Percentiles rank a stretch among this genome's conserved stretches.
These are phyloP conservation scores for Fusarium sp. DNA, from an alignment of 2,329 filamentous ascomycete genomes.

Conservation along the genomic window DNA sequence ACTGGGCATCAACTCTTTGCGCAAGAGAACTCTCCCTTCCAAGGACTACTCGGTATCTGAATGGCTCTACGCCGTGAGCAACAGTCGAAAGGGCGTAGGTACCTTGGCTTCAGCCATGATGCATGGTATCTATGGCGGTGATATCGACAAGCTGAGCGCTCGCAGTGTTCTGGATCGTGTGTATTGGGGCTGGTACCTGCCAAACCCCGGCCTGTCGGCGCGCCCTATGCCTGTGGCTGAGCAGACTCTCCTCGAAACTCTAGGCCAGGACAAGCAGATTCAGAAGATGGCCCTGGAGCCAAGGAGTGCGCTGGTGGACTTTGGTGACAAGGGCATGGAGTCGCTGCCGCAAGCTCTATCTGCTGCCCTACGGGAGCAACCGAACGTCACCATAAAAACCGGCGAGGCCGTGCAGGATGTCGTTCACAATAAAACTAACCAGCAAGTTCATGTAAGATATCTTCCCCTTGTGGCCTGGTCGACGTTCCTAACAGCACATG, in stretches of 20 bases:
- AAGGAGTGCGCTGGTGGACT: conserved; percentile 49
- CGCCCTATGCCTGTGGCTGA: conserved; percentile 53
- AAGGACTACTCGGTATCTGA: conserved; percentile 51
- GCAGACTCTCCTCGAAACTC: conserved; percentile 41
- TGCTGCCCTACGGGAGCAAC: conserved; percentile 58
- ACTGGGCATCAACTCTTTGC: conserved; percentile 39
- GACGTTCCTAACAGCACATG: neutral
- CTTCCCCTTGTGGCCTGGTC: neutral
- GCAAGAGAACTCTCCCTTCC: conserved; percentile 30
- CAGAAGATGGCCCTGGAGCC: conserved; percentile 46
- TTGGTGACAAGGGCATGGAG: conserved; percentile 67
- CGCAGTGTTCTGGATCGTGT: conserved; percentile 61
- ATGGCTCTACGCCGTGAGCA: conserved; percentile 49
- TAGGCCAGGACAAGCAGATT: conserved; percentile 46
- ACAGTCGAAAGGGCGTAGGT: conserved; percentile 62
- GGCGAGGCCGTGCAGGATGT: conserved; percentile 61
- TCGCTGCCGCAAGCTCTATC: conserved; percentile 67
- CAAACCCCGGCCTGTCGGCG: conserved; percentile 50
- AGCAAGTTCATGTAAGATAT: conserved; percentile 55
- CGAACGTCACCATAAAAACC: conserved; percentile 70
- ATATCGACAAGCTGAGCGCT: conserved; percentile 82
- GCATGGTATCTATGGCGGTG: conserved; percentile 93
- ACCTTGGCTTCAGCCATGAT: conserved; percentile 80
- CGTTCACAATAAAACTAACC: conserved; percentile 48
- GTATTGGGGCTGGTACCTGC: conserved; percentile 48